Evolutionary conservation across 1,284 basidiomycete genomes (phyloP).

Genomic region (Heterobasidion occidentale): DNA sequence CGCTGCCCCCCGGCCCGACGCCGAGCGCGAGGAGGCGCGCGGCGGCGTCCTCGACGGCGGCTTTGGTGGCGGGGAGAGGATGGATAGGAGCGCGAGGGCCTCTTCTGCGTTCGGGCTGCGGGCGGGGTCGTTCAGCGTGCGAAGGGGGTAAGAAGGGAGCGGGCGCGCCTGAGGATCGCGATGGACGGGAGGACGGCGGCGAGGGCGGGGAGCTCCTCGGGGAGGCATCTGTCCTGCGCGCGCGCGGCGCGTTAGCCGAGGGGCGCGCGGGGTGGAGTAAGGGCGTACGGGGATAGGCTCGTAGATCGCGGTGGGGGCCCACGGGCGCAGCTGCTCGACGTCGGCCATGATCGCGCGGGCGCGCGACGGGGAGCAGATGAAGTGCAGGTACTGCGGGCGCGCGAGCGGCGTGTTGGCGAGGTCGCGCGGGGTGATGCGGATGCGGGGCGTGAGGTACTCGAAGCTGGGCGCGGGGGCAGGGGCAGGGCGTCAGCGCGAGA

Average conservation of each 20-base stretch:
- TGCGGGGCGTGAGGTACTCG: conserved; percentile 71
- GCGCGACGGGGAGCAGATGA: conserved; percentile 77
- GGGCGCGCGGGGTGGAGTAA: neutral
- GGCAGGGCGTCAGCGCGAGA: neutral
- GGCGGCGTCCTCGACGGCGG: conserved; percentile 56
- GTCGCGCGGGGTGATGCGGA: conserved; percentile 68
- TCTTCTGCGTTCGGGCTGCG: conserved; percentile 74
- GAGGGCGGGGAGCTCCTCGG: conserved; percentile 69
- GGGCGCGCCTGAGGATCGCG: conserved; percentile 56
- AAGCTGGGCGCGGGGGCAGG: conserved; percentile 44
- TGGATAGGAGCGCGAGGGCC: conserved; percentile 55
- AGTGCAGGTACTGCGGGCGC: conserved; percentile 64
- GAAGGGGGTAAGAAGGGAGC: neutral
- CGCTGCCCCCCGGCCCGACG: conserved; percentile 37
- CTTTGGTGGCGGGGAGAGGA: conserved; percentile 39
- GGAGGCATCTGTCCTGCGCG: conserved; percentile 65
- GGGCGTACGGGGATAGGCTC: conserved; percentile 79
- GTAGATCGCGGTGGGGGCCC: conserved; percentile 66
- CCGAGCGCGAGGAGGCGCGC: conserved; percentile 48
- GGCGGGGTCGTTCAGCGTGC: neutral
- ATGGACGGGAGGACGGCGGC: conserved; percentile 53
- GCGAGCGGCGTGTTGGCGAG: conserved; percentile 46
- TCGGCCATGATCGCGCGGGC: conserved; percentile 65
- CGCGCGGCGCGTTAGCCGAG: neutral
- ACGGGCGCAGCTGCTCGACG: conserved; percentile 42